A percentile compares a stretch with the other conserved stretches of the same genome.
phyloP scores from a whole-genome alignment of 441 rosid species.

The Macaranga tanarius region DNA sequence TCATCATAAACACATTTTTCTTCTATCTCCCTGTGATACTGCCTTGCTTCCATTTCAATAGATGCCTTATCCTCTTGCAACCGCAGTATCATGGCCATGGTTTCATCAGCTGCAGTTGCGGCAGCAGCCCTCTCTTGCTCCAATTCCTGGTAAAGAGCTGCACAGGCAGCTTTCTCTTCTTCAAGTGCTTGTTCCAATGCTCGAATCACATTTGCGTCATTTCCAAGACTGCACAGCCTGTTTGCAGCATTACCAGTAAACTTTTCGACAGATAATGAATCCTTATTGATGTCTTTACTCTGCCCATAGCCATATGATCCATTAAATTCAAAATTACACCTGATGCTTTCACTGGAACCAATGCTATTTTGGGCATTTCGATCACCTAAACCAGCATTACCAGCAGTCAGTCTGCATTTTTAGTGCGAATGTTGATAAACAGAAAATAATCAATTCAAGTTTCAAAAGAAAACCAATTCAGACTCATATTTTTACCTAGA shows the following conservation, averaged over 20 bases:
- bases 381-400: constrained; percentile 26
- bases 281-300: constrained; percentile 20
- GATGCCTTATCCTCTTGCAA: constrained; percentile 62
- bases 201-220: constrained; percentile 38
- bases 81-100: constrained; percentile 72
- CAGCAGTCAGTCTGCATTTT: constrained; percentile 15
- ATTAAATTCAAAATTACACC: constrained; percentile 28
- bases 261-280: constrained; percentile 28
- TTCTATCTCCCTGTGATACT: constrained; percentile 70
- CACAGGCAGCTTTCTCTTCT: constrained; percentile 33
- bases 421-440: not conserved
- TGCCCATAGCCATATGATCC: constrained; percentile 22
- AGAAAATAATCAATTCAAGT: not conserved
- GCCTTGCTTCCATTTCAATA: constrained; percentile 72
- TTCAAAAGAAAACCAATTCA: constrained; percentile 1
- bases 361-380: constrained; percentile 28
- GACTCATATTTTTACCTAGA: not conserved
- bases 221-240: constrained; percentile 15
- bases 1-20: constrained; percentile 71
- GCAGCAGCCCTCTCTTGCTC: constrained; percentile 90
- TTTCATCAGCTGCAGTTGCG: constrained; percentile 79
- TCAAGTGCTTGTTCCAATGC: constrained; percentile 51
- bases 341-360: constrained; percentile 27
- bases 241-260: constrained; percentile 22
- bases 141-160: constrained; percentile 58